Evolutionary conservation across 306 rosid genomes (phyloP).

Genomic region (barrel medic (Medicago truncatula)): DNA sequence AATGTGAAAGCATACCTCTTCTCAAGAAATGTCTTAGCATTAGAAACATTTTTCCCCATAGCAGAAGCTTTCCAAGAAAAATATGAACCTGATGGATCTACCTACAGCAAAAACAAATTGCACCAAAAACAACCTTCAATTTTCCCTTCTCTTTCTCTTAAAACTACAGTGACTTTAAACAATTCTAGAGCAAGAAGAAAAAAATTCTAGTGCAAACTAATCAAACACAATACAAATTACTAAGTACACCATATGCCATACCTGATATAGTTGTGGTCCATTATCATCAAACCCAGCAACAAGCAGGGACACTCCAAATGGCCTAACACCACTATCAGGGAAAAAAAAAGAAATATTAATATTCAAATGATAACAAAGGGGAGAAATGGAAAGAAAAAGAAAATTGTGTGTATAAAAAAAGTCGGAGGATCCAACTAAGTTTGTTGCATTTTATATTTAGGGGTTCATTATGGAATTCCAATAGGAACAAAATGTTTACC

Average conservation of each 20-base stretch:
- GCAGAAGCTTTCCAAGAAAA: constrained; percentile 99
- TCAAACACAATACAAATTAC: constrained; percentile 20
- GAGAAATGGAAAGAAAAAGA: background rate
- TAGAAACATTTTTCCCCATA: constrained; percentile 98
- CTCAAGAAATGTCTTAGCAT: constrained; percentile 97
- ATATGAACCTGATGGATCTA: constrained; percentile 96
- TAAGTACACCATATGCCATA: constrained; percentile 31
- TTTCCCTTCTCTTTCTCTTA: background rate
- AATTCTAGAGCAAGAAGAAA: constrained; percentile 7
- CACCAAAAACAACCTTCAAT: constrained; percentile 26
- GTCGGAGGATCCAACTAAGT: constrained; percentile 5
- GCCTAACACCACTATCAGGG: constrained; percentile 86
- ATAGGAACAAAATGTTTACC: constrained; percentile 5
- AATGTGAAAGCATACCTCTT: constrained; percentile 68
- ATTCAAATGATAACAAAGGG: constrained; percentile 10
- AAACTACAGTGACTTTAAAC: constrained; percentile 7
- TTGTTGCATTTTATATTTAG: background rate
- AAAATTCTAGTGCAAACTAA: constrained; percentile 6
- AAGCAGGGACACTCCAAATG: constrained; percentile 93
- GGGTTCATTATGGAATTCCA: constrained; percentile 5
- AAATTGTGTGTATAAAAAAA: background rate
- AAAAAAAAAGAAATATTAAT: constrained; percentile 12
- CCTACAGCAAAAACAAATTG: constrained; percentile 57
- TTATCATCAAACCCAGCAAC: constrained; percentile 93
- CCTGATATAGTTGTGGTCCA: constrained; percentile 96